Base-by-base conservation (phyloP, 257 asterid genomes). In the Catharanthus roseus region DNA sequence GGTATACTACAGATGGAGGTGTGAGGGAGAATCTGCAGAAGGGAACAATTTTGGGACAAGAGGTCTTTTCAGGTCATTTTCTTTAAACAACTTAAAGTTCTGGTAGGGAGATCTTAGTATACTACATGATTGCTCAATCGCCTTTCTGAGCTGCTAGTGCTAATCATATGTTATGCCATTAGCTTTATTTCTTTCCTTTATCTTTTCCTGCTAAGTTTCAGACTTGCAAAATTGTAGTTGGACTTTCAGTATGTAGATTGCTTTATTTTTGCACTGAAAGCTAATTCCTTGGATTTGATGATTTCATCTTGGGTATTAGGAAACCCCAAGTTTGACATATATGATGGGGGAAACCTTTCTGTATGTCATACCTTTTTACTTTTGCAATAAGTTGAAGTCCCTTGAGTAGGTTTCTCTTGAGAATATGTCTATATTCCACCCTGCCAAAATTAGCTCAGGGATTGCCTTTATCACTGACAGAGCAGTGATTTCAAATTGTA, bases 1-100 rank as follows among this genome's bases (percentile, higher is more conserved):
- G 99, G 89, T 93, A 91, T 67, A 93, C 97, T 5, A 93, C 99
- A 50, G 97, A 93, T 81, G 99, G 97, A 58, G 99, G 96, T 67
- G 70, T 89, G 65, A 84, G 95, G 77, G 96, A 83, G 80, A 83
- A 72, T 75, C 96, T 93, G 26, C 79, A 83, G 81, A 93, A 93
- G 78, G 99, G 99, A 84, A 89, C 96, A 51, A 85, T 93, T 82
- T 81, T 24, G 50, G 97, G 96, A 68, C 88, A 85, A 75, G 83
- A 83, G 60, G 96, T 91, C 83, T 91, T 86, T 86, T 88, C 99
- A 82, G 97, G 99, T 87, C 58, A 63, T 21, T 66, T 24, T 66
- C 12, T 24, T 67, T 29, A n/a, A 28, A 6, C 16, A 24, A 31
- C 28, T 67, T 49, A 67, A 67, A 44, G 45, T 67, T 34, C 49